phyloP scores from a whole-genome alignment of 345 rosid genomes.

The Arabidopsis suecica region DNA sequence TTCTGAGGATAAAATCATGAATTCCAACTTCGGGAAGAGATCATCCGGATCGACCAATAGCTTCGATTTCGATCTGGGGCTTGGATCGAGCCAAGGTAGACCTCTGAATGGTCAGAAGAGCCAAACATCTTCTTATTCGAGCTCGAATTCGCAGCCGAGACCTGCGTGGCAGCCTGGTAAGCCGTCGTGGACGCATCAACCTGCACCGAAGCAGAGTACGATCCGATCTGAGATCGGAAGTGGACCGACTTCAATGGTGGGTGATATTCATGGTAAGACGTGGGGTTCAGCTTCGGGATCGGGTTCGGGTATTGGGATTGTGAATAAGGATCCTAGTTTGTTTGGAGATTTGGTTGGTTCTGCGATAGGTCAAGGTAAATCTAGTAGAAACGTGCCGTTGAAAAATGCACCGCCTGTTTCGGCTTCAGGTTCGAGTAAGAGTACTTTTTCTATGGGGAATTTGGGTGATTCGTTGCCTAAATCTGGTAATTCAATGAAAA shows the following conservation, averaged over 20 bases:
- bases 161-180: slow-evolving; percentile 77
- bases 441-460: slow-evolving; percentile 79
- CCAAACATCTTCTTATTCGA: slow-evolving; percentile 53
- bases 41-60: slow-evolving; percentile 58
- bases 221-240: slow-evolving; percentile 49
- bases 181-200: slow-evolving; percentile 91
- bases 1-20: slow-evolving; percentile 49
- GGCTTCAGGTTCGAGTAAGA: slow-evolving; percentile 45
- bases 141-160: slow-evolving; percentile 62
- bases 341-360: slow-evolving; percentile 91
- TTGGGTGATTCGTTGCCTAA: slow-evolving; percentile 82
- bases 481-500: slow-evolving; percentile 48
- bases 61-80: slow-evolving; percentile 79
- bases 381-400: slow-evolving; percentile 68
- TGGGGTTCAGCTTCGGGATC: slow-evolving; percentile 66
- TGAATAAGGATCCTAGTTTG: slow-evolving; percentile 71
- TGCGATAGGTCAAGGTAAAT: slow-evolving; percentile 72
- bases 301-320: slow-evolving; percentile 66
- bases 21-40: slow-evolving; percentile 65
- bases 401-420: slow-evolving; percentile 58
- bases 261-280: slow-evolving; percentile 88
- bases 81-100: slow-evolving; percentile 69
- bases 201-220: slow-evolving; percentile 57
- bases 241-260: slow-evolving; percentile 82
- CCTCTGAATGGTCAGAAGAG: slow-evolving; percentile 80